Percentiles rank a stretch among this genome's conserved stretches.
Evolutionary conservation across 768 basidiomycete genomes (phyloP).

Genomic region (Cantharellus anzutake): DNA sequence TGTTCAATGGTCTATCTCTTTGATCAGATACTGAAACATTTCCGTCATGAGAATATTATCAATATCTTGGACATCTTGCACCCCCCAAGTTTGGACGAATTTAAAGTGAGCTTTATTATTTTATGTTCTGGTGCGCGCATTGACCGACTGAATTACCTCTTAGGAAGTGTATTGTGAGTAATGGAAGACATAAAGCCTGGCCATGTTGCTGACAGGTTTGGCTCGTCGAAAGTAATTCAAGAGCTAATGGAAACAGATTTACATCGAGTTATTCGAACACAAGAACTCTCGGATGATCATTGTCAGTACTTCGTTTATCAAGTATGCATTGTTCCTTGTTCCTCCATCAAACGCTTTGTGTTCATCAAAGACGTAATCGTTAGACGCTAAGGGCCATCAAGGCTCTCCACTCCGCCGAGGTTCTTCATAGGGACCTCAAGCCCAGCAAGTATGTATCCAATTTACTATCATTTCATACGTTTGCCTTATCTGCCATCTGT

Average conservation of each 20-base stretch:
- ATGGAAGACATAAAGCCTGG: not conserved
- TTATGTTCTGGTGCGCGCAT: constrained; percentile 1
- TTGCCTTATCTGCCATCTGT: not conserved
- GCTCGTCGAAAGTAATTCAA: constrained; percentile 36
- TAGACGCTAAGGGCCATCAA: constrained; percentile 92
- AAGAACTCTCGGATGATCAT: constrained; percentile 90
- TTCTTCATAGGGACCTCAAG: constrained; percentile 32
- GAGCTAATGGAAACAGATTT: constrained; percentile 94
- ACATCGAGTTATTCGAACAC: constrained; percentile 90
- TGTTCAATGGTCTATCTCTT: not conserved
- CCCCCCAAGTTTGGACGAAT: constrained; percentile 57
- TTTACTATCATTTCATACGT: not conserved
- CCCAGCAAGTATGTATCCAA: constrained; percentile 8
- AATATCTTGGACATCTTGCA: constrained; percentile 80
- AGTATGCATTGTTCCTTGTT: not conserved
- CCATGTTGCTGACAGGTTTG: not conserved
- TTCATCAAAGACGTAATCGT: constrained; percentile 14
- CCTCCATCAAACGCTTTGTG: not conserved
- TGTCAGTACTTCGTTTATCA: constrained; percentile 68
- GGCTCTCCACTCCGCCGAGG: constrained; percentile 88
- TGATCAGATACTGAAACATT: constrained; percentile 14
- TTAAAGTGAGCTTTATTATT: constrained; percentile 36
- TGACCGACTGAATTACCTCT: not conserved
- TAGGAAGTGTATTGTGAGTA: not conserved
- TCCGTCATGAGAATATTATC: constrained; percentile 46